phyloP scores from a whole-genome alignment of 208 protist genomes.

The Wallacemonas sp. region DNA sequence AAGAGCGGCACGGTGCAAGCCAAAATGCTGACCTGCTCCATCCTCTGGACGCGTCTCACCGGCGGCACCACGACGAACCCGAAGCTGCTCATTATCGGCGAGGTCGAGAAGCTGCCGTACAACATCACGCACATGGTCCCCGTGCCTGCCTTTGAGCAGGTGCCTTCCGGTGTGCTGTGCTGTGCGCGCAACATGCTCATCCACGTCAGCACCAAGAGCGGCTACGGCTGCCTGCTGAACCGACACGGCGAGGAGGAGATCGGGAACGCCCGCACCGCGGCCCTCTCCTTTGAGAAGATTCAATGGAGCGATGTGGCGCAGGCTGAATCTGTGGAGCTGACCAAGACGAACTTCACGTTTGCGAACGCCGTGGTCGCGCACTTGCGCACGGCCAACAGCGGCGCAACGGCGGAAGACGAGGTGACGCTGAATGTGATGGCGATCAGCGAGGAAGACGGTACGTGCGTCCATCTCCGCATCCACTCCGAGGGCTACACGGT shows the following conservation, averaged over 20 bases:
- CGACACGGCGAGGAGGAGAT: slow-evolving; percentile 70
- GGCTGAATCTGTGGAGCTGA: slow-evolving; percentile 48
- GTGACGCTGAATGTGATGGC: slow-evolving; percentile 45
- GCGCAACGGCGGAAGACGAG: neutral
- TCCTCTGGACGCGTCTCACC: slow-evolving; percentile 75
- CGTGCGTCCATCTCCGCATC: slow-evolving; percentile 53
- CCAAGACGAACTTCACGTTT: slow-evolving; percentile 71
- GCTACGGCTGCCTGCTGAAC: slow-evolving; percentile 82
- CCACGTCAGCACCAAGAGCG: slow-evolving; percentile 78
- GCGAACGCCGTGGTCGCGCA: slow-evolving; percentile 44
- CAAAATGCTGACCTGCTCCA: slow-evolving; percentile 78
- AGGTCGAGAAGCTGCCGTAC: slow-evolving; percentile 83
- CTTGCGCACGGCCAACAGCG: neutral
- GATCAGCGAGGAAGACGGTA: slow-evolving; percentile 78
- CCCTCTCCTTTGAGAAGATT: slow-evolving; percentile 44
- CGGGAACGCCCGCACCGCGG: slow-evolving; percentile 40
- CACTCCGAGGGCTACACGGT: slow-evolving; percentile 56
- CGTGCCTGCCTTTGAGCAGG: slow-evolving; percentile 58
- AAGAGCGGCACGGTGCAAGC: slow-evolving; percentile 71
- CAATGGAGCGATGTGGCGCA: slow-evolving; percentile 53
- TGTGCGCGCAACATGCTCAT: slow-evolving; percentile 72
- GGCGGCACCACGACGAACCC: slow-evolving; percentile 26
- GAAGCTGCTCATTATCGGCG: slow-evolving; percentile 73
- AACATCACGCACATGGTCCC: slow-evolving; percentile 78
- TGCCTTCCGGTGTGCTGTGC: slow-evolving; percentile 73